These are phyloP conservation scores for Dactylellina leptospora DNA, from an alignment of 2,329 filamentous ascomycete species.

Conservation along the genomic window DNA sequence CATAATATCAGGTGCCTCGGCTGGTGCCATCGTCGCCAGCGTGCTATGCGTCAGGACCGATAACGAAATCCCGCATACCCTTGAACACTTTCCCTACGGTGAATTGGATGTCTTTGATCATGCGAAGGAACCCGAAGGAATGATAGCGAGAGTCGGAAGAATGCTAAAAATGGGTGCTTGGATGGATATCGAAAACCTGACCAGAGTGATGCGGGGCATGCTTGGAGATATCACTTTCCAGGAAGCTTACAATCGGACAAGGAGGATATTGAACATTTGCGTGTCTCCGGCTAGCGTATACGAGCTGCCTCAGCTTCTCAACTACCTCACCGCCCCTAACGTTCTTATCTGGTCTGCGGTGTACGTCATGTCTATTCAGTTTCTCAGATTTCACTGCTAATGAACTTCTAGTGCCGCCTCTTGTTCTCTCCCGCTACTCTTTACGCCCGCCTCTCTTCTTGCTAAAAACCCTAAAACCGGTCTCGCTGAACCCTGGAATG, in stretches of 20 bases:
- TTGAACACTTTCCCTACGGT: conserved; percentile 78
- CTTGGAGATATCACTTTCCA: conserved; percentile 93
- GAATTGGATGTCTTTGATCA: conserved; percentile 82
- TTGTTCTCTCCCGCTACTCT: conserved; percentile 88
- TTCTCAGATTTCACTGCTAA: conserved; percentile 57
- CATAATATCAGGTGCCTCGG: conserved; percentile 87
- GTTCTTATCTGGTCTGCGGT: conserved; percentile 97
- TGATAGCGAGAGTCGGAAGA: conserved; percentile 73
- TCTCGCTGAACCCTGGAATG: conserved; percentile 81
- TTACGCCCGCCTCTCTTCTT: conserved; percentile 78
- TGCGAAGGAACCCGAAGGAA: conserved; percentile 67
- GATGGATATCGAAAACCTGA: conserved; percentile 84
- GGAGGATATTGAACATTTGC: conserved; percentile 90
- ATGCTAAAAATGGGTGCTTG: conserved; percentile 83
- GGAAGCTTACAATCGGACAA: conserved; percentile 93
- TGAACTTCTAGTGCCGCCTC: conserved; percentile 71
- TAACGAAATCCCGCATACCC: conserved; percentile 75
- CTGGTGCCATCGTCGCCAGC: conserved; percentile 84
- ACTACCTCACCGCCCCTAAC: conserved; percentile 92
- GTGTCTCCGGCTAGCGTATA: conserved; percentile 83
- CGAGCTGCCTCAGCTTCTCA: conserved; percentile 84
- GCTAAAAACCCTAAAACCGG: conserved; percentile 86
- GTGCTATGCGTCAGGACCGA: conserved; percentile 81
- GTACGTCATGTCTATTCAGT: conserved; percentile 57
- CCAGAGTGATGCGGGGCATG: conserved; percentile 79